A percentile compares a stretch with the other conserved stretches of the same genome.
phyloP scores from a whole-genome alignment of 306 rosid species.

The Cucurbita moschata region DNA sequence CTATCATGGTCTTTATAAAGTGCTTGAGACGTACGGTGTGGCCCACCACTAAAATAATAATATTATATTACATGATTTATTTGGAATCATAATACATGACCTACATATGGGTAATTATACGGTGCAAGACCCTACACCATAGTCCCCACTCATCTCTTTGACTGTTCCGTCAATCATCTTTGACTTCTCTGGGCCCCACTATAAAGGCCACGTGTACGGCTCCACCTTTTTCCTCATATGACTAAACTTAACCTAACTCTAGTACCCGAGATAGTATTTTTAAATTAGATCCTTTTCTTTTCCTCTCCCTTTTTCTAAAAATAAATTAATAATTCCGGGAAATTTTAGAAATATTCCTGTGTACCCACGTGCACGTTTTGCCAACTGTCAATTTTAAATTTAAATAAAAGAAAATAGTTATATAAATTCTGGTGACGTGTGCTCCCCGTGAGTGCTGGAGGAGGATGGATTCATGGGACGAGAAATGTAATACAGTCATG shows the following conservation, averaged over 20 bases:
- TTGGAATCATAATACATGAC: slow-evolving; percentile 8
- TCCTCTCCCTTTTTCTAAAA: neutral
- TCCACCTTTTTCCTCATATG: neutral
- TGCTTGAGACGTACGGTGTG: neutral
- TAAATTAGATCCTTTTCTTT: neutral
- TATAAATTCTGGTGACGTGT: neutral
- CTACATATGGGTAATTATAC: slow-evolving; percentile 7
- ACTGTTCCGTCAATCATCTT: neutral
- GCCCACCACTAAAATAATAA: slow-evolving; percentile 5
- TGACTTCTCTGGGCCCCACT: neutral
- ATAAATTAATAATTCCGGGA: neutral
- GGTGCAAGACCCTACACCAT: neutral
- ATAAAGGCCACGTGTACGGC: neutral
- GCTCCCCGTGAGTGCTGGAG: slow-evolving; percentile 5
- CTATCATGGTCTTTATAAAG: slow-evolving; percentile 9
- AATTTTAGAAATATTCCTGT: neutral
- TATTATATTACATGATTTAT: slow-evolving; percentile 8
- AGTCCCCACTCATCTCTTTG: neutral
- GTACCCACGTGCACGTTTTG: neutral
- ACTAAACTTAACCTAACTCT: neutral
- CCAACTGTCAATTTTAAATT: neutral
- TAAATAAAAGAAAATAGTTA: too few relatives aligned
- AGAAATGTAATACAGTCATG: neutral
- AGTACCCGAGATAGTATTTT: neutral
- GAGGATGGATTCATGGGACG: slow-evolving; percentile 9